Evolutionary conservation across 257 asterid genomes (phyloP), one percentile per base, ranked within the genome.

Genomic region (Nyctanthes arbortristis): DNA sequence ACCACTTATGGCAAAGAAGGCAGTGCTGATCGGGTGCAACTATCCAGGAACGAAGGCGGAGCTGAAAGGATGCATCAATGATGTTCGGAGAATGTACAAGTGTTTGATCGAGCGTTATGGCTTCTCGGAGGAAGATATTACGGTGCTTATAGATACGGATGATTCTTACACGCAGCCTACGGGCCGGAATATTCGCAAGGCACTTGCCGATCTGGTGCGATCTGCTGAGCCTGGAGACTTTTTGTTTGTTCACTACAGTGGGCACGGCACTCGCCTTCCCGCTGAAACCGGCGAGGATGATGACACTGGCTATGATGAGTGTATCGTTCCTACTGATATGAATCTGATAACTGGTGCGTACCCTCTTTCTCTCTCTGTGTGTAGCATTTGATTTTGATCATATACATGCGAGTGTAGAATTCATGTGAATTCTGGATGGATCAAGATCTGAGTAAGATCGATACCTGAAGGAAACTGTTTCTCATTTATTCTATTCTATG

Each of bases 281-380:
- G 98, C 98, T 45, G 98, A 93, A 83, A 90, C 95, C 25, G 98
- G 98, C 43, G 98, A 93, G 85, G 92, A 89, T 29, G 98, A 93
- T 43, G 98, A 93, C 65, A 93, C 98, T 40, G 98, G 98, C 73
- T 93, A 79, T 55, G 98, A 91, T 59, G 98, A 93, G 79, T 93
- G 97, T 75, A 89, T 93, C 77, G 98, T 93, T 61, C 97, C 98
- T 57, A 75, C 84, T 47, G 98, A 93, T 49, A 88, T 93, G 96
- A 92, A 93, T 60, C 94, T 93, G 35, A 91, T 93, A 39, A 89
- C 98, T 1, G 97, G 98, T 93, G 8, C 24, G 71, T 14, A 30
- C 34, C 36, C 7, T 28, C 27, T 27, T 20, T 64, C 27, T 72
- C 47, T 40, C 22, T 62, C 7, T 1, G 8, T 65, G 55, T 20